Conservation (phyloP, 2,329 filamentous ascomycete genomes). For the Colletotrichum sp. region DNA sequence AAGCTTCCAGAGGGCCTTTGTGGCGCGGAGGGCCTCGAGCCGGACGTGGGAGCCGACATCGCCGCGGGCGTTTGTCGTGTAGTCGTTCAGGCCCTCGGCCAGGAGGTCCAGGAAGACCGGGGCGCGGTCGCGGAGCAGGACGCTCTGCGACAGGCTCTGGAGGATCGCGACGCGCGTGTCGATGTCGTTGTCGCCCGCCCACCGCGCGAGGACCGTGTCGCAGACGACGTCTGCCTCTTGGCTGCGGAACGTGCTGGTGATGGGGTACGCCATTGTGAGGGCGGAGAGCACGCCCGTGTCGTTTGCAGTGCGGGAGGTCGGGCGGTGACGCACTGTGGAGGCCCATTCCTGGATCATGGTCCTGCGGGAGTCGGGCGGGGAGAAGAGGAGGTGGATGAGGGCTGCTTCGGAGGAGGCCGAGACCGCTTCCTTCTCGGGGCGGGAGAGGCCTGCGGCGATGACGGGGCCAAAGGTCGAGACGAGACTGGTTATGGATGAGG, state of each 20-base stretch:
- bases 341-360: slow-evolving; percentile 52
- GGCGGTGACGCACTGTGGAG: slow-evolving; percentile 39
- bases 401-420: slow-evolving; percentile 56
- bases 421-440: slow-evolving; percentile 56
- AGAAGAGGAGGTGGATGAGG: slow-evolving; percentile 54
- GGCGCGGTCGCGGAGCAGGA: slow-evolving; percentile 46
- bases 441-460: slow-evolving; percentile 52
- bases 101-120: slow-evolving; percentile 51
- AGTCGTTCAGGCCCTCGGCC: slow-evolving; percentile 76
- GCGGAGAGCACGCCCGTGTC: slow-evolving; percentile 60
- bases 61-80: slow-evolving; percentile 86
- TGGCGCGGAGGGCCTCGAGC: slow-evolving; percentile 79
- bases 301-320: slow-evolving; percentile 38
- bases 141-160: slow-evolving; percentile 55
- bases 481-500: slow-evolving; percentile 24
- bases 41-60: slow-evolving; percentile 90
- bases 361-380: slow-evolving; percentile 37
- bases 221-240: slow-evolving; percentile 38
- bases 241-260: slow-evolving; percentile 27
- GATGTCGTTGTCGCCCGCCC: slow-evolving; percentile 53
- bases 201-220: slow-evolving; percentile 55
- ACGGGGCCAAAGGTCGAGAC: slow-evolving; percentile 33
- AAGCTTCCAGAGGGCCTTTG: slow-evolving; percentile 64
- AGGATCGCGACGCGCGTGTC: slow-evolving; percentile 62
- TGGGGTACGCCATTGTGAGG: slow-evolving; percentile 53